A percentile compares a stretch with the other conserved stretches of the same genome.
Conservation (phyloP, 768 basidiomycete species). For the Collybia nuda region DNA sequence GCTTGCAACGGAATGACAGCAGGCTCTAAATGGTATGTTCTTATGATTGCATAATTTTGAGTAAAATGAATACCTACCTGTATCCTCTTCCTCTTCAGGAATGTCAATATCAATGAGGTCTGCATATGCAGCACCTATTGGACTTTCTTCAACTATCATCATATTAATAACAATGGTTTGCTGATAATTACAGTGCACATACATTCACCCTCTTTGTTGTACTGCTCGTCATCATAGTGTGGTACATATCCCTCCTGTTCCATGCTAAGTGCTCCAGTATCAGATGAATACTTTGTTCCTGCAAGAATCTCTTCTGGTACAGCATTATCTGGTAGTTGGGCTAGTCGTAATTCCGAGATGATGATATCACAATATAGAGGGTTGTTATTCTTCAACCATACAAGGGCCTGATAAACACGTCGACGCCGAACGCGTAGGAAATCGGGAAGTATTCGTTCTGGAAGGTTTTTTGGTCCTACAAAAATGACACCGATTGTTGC, state of each 20-base stretch:
- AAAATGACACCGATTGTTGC: slow-evolving; percentile 28
- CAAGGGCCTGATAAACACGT: slow-evolving; percentile 21
- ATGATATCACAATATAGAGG: slow-evolving; percentile 21
- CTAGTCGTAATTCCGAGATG: too few relatives aligned
- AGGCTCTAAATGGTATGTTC: neutral
- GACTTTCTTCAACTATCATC: neutral
- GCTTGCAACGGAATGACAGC: neutral
- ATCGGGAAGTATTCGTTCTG: slow-evolving; percentile 13
- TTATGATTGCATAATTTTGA: too few relatives aligned
- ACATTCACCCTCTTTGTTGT: neutral
- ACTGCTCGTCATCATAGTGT: too few relatives aligned
- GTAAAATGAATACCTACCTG: too few relatives aligned
- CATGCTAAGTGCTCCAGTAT: too few relatives aligned
- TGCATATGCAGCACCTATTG: neutral
- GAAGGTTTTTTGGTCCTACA: slow-evolving; percentile 21
- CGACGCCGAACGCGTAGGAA: slow-evolving; percentile 22
- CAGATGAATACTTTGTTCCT: too few relatives aligned
- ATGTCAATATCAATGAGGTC: neutral
- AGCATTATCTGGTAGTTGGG: too few relatives aligned
- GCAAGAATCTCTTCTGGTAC: too few relatives aligned
- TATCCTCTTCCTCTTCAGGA: too few relatives aligned
- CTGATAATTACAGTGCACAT: neutral
- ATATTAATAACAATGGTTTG: neutral
- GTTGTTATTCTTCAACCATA: slow-evolving; percentile 32
- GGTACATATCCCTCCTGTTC: too few relatives aligned